Evolutionary conservation across 1,284 basidiomycete genomes (phyloP), one percentile per base, ranked within the genome.

Genomic region (Bjerkandera adusta): DNA sequence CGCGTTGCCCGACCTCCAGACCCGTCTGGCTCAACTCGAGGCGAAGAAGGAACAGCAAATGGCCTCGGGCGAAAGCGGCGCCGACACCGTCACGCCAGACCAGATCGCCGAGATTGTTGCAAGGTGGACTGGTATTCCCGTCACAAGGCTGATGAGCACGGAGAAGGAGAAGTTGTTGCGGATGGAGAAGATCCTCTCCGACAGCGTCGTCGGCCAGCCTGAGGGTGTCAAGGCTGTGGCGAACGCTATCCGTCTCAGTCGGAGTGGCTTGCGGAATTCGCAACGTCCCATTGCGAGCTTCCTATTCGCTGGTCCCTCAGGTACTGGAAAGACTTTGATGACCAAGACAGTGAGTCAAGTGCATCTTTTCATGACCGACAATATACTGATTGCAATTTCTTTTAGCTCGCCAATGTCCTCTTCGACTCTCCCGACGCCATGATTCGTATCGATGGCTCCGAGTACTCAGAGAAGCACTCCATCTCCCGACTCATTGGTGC

Each of bases 401-500:
- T 56, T 34, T 59, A 89, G 85, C 82, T 97, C 45, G 93, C 95
- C 0, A 81, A 79, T 12, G 67, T 95, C 43, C 74, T 97, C 18
- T 97, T 97, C 63, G 90, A 96, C 64, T 93, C 92, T 21, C 81
- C 87, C 18, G 83, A 93, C 52, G 87, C 92, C 8, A 87, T 97
- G 83, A 90, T 96, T 55, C 87, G 92, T 54, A 82, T 96, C 60
- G 93, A 96, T 65, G 91, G 84, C 57, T 91, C 88, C 30, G 92
- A 96, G 62, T 96, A 96, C 67, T 92, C 90, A 22, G 94, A 96
- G 70, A 93, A 92, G 66, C 93, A 97, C 61, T 89, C 91, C 1
- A 89, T 97, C 46, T 83, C 92, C 25, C 81, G 92, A 26, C 78
- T 97, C 46, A 90, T 97, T 47, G 94, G 93, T 47, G 86, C 92